Percentiles rank a stretch among this genome's conserved stretches.
These are phyloP conservation scores for Astrocystis sublimbata DNA, from an alignment of 495 filamentous ascomycete genomes.

Conservation along the genomic window DNA sequence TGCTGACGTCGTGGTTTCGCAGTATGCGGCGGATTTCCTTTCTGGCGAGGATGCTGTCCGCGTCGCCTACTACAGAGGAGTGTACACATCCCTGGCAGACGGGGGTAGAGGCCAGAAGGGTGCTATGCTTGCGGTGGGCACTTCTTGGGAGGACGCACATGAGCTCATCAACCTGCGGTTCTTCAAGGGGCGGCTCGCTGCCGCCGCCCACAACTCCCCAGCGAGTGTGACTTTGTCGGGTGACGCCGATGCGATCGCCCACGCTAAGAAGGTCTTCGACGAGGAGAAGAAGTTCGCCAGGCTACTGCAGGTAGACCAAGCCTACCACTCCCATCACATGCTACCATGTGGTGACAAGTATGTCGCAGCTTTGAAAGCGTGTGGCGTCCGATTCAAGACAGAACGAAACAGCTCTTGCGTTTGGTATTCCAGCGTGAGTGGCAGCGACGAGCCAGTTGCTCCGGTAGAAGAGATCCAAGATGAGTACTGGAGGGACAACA, in stretches of 20 bases:
- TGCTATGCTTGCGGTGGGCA: constrained; percentile 56
- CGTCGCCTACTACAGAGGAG: constrained; percentile 55
- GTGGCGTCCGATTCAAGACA: constrained; percentile 16
- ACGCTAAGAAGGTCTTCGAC: constrained; percentile 42
- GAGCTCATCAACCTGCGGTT: constrained; percentile 36
- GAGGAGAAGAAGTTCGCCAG: constrained; percentile 46
- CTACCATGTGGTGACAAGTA: constrained; percentile 32
- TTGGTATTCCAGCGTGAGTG: constrained; percentile 30
- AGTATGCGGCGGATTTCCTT: constrained; percentile 44
- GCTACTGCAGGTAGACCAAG: constrained; percentile 47
- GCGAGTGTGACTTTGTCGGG: constrained; percentile 52
- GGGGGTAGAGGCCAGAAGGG: constrained; percentile 32
- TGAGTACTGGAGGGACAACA: constrained; percentile 49
- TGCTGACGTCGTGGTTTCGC: no score
- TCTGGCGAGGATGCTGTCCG: constrained; percentile 41
- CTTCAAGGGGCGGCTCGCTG: constrained; percentile 33
- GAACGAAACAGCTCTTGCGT: constrained; percentile 28
- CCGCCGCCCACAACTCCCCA: constrained; percentile 51
- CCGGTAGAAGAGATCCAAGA: constrained; percentile 16
- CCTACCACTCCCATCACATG: constrained; percentile 60
- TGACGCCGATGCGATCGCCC: constrained; percentile 36
- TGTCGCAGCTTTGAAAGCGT: constrained; percentile 21
- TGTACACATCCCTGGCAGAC: constrained; percentile 27
- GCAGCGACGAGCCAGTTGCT: constrained; percentile 19
- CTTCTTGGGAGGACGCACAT: constrained; percentile 39